phyloP scores from a whole-genome alignment of 208 protist species.

The Tritrichomonas musculus region DNA sequence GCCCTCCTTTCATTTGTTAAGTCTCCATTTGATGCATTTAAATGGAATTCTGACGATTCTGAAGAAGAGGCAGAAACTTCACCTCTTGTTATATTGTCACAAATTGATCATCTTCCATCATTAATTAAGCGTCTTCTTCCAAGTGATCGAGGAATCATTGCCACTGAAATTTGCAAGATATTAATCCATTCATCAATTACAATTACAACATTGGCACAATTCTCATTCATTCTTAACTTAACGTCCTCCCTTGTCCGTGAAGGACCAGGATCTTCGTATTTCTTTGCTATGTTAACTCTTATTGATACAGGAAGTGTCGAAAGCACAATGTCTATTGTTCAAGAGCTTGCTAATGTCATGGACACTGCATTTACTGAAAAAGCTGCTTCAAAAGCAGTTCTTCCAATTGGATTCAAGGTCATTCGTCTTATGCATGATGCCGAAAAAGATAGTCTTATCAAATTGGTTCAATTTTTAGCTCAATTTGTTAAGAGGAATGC shows the following conservation, averaged over 20 bases:
- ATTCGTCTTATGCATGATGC: background rate
- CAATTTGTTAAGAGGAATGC: background rate
- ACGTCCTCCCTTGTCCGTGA: background rate
- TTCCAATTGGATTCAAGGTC: background rate
- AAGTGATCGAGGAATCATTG: background rate
- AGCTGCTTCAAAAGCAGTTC: background rate
- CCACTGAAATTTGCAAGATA: background rate
- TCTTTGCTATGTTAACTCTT: background rate
- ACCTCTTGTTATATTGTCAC: no score
- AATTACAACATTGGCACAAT: background rate
- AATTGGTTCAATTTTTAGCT: background rate
- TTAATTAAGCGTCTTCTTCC: background rate
- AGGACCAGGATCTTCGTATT: background rate
- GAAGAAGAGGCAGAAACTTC: background rate
- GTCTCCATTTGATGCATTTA: background rate
- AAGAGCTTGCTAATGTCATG: background rate
- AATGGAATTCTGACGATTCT: background rate
- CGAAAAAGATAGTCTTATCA: background rate
- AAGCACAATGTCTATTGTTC: background rate
- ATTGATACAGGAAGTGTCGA: background rate
- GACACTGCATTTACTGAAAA: background rate
- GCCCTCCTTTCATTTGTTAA: background rate
- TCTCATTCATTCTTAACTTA: background rate
- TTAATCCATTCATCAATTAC: background rate
- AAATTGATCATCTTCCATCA: background rate